phyloP scores from a whole-genome alignment of 495 filamentous ascomycete species.

The Penicillium desertorum region DNA sequence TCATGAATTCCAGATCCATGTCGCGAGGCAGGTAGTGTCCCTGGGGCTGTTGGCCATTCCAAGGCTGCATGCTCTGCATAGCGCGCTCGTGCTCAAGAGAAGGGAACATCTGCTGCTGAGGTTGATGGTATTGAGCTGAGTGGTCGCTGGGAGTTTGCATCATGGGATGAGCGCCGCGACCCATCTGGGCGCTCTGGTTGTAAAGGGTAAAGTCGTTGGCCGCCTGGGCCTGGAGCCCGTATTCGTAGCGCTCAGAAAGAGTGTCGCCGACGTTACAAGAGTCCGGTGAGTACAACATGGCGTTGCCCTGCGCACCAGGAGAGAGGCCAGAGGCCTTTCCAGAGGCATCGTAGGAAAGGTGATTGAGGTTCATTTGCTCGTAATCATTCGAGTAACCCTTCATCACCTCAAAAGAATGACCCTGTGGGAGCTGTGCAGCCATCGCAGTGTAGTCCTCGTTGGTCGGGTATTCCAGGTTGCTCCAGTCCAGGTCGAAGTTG shows the following conservation, averaged over 20 bases:
- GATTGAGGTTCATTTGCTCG: constrained; percentile 6
- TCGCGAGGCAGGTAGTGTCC: constrained; percentile 14
- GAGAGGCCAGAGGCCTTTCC: constrained; percentile 54
- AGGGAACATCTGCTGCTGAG: constrained; percentile 27
- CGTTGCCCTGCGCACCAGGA: constrained; percentile 59
- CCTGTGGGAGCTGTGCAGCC: constrained; percentile 33
- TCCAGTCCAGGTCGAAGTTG: constrained; percentile 41
- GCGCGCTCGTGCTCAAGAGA: constrained; percentile 21
- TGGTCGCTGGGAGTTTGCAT: constrained; percentile 7
- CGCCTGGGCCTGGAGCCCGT: constrained; percentile 28
- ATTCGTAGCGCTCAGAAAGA: constrained; percentile 46
- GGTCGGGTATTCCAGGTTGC: constrained; percentile 33
- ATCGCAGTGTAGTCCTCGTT: constrained; percentile 37
- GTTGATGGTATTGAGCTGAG: constrained; percentile 3
- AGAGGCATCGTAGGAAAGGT: constrained; percentile 1
- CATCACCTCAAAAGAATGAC: constrained; percentile 26
- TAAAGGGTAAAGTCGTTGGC: constrained; percentile 51
- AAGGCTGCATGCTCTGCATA: constrained; percentile 18
- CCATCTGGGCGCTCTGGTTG: constrained; percentile 9
- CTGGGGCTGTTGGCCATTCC: constrained; percentile 18
- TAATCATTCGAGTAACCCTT: constrained; percentile 29
- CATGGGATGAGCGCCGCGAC: constrained; percentile 4
- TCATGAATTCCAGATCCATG: constrained; percentile 25
- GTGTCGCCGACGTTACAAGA: constrained; percentile 38
- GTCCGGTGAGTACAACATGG: constrained; percentile 63